A percentile compares a stretch with the other conserved stretches of the same genome.
phyloP scores from a whole-genome alignment of 768 basidiomycete genomes.

The Mycena alexandri region DNA sequence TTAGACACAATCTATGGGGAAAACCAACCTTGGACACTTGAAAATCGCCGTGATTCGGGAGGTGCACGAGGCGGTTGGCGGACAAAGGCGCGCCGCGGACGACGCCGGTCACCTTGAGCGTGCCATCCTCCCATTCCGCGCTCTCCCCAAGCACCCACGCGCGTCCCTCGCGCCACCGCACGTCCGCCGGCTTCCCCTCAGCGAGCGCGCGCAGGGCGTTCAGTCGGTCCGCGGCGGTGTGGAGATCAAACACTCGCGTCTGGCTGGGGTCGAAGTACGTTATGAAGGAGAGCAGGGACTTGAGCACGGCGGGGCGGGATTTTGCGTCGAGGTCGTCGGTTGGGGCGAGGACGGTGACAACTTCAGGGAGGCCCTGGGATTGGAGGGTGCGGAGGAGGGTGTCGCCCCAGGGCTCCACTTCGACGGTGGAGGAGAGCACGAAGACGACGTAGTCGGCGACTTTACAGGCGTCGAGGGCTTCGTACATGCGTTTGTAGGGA shows the following conservation, averaged over 20 bases:
- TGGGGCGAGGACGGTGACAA: conserved; percentile 79
- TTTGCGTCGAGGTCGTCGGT: conserved; percentile 69
- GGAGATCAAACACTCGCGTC: conserved; percentile 80
- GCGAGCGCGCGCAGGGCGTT: conserved; percentile 83
- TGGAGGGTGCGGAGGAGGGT: conserved; percentile 89
- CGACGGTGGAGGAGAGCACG: conserved; percentile 81
- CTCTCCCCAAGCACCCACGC: conserved; percentile 79
- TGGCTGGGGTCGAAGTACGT: conserved; percentile 94
- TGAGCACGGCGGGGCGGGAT: conserved; percentile 75
- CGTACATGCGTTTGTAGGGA: conserved; percentile 78
- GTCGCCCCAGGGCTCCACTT: conserved; percentile 90
- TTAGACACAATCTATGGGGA: not conserved
- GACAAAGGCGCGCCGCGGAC: conserved; percentile 85
- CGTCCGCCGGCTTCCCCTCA: conserved; percentile 85
- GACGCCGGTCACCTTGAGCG: conserved; percentile 83
- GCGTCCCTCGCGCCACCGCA: conserved; percentile 87
- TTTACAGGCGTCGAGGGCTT: conserved; percentile 86
- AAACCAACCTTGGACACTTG: conserved; percentile 79
- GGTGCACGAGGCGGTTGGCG: conserved; percentile 87
- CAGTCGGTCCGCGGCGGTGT: conserved; percentile 71
- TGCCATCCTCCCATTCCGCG: conserved; percentile 71
- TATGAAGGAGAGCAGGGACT: conserved; percentile 93
- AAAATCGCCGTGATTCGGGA: conserved; percentile 92
- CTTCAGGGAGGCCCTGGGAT: conserved; percentile 89
- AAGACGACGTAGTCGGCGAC: conserved; percentile 93